A percentile compares a stretch with the other conserved stretches of the same genome.
These are phyloP conservation scores for Nemania sp. DNA, from an alignment of 2,329 filamentous ascomycete genomes.

Conservation along the genomic window DNA sequence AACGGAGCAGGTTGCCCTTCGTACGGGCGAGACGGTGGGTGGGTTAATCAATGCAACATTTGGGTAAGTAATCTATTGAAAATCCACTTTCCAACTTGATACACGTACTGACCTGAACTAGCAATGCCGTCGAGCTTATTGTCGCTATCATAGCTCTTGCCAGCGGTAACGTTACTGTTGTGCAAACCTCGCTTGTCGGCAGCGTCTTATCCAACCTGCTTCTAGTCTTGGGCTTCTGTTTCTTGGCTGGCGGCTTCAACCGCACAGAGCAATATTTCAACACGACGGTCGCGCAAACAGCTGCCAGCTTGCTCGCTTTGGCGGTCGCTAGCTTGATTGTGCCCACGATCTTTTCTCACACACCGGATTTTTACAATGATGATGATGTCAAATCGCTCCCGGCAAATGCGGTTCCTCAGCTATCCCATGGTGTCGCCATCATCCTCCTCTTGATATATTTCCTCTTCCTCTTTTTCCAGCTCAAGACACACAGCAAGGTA, in stretches of 20 bases:
- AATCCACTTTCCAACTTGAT: neutral
- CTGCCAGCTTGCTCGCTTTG: slow-evolving; percentile 77
- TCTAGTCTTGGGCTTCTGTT: slow-evolving; percentile 88
- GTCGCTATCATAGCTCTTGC: slow-evolving; percentile 83
- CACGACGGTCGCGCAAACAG: slow-evolving; percentile 87
- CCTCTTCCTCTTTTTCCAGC: slow-evolving; percentile 86
- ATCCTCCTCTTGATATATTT: slow-evolving; percentile 84
- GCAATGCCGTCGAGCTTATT: slow-evolving; percentile 87
- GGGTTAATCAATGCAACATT: slow-evolving; percentile 90
- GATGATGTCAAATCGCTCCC: slow-evolving; percentile 49
- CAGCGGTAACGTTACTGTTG: slow-evolving; percentile 77
- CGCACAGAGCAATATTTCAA: slow-evolving; percentile 88
- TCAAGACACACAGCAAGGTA: slow-evolving; percentile 79
- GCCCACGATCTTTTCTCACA: slow-evolving; percentile 79
- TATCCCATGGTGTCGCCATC: slow-evolving; percentile 75
- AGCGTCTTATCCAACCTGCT: slow-evolving; percentile 91
- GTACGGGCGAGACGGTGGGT: slow-evolving; percentile 82
- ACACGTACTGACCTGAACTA: slow-evolving; percentile 34
- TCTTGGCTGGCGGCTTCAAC: slow-evolving; percentile 83
- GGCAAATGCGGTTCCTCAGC: slow-evolving; percentile 61
- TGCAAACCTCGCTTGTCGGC: slow-evolving; percentile 90
- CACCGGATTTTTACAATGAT: slow-evolving; percentile 45
- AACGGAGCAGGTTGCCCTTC: slow-evolving; percentile 85
- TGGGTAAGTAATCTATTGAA: slow-evolving; percentile 58
- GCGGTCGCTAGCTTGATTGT: slow-evolving; percentile 84